Evolutionary conservation across 1,139 yeast species (phyloP).

Genomic region (Yamadazyma kanchanaburiensis): DNA sequence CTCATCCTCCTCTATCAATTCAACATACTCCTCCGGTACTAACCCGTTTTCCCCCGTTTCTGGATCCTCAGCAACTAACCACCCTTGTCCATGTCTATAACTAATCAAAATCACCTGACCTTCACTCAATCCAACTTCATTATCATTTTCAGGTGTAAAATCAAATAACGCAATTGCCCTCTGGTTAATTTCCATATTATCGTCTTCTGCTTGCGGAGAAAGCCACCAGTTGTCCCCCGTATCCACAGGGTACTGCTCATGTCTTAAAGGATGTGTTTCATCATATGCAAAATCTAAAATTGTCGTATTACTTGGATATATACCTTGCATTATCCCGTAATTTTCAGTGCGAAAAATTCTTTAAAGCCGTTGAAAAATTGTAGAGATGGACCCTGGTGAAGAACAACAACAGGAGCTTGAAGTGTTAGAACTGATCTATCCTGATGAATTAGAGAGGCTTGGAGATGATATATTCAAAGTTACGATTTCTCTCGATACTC

Average conservation of each 20-base stretch:
- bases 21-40: slow-evolving; percentile 94
- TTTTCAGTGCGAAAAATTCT: background rate
- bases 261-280: slow-evolving; percentile 50
- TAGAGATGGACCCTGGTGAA: slow-evolving; percentile 61
- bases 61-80: slow-evolving; percentile 93
- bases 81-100: slow-evolving; percentile 95
- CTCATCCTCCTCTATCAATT: slow-evolving; percentile 40
- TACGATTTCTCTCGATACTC: slow-evolving; percentile 54
- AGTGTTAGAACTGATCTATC: slow-evolving; percentile 85
- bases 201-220: slow-evolving; percentile 19
- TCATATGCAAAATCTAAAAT: slow-evolving; percentile 82
- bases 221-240: slow-evolving; percentile 7
- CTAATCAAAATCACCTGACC: slow-evolving; percentile 86
- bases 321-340: slow-evolving; percentile 1
- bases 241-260: slow-evolving; percentile 4
- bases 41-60: slow-evolving; percentile 80
- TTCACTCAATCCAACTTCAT: slow-evolving; percentile 73
- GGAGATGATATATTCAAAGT: slow-evolving; percentile 47
- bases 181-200: slow-evolving; percentile 39
- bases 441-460: slow-evolving; percentile 66
- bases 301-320: slow-evolving; percentile 31
- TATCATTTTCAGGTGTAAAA: slow-evolving; percentile 89
- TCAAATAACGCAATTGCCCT: slow-evolving; percentile 86
- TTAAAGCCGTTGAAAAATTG: background rate
- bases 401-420: slow-evolving; percentile 81